Conservation (phyloP, 106 monocot species). For the Apostasia ramifera region DNA sequence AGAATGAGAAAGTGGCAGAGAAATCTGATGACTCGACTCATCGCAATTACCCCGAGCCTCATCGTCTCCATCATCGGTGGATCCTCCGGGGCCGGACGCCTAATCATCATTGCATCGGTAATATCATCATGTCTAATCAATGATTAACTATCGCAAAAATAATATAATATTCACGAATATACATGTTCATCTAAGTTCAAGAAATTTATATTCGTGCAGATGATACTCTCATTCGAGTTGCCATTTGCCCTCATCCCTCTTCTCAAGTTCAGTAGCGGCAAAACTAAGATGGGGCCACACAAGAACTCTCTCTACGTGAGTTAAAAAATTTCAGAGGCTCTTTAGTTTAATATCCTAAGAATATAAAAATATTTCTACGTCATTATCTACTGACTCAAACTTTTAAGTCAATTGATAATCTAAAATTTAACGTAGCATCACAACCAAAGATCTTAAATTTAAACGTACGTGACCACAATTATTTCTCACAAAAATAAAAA, state of each 20-base stretch:
- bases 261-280: slow-evolving; percentile 75
- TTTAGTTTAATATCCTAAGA: too few species aligned
- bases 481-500: too few species aligned
- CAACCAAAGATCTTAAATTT: too few species aligned
- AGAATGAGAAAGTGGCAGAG: slow-evolving; percentile 71
- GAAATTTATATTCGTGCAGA: slow-evolving; percentile 23
- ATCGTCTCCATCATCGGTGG: slow-evolving; percentile 76
- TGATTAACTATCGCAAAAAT: not conserved
- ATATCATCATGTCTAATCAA: not conserved
- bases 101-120: slow-evolving; percentile 88
- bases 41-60: slow-evolving; percentile 75
- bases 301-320: slow-evolving; percentile 77
- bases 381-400: not conserved
- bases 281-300: slow-evolving; percentile 71
- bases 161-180: slow-evolving; percentile 4
- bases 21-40: slow-evolving; percentile 59
- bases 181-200: too few species aligned
- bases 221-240: slow-evolving; percentile 85
- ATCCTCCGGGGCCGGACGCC: slow-evolving; percentile 58
- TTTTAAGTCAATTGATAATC: not conserved
- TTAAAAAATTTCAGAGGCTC: too few species aligned
- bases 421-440: too few species aligned
- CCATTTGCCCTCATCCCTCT: slow-evolving; percentile 86
- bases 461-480: too few species aligned
- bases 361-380: not conserved